A percentile compares a stretch with the other conserved stretches of the same genome.
phyloP scores from a whole-genome alignment of 208 protist genomes.

The Leishmania arabica region DNA sequence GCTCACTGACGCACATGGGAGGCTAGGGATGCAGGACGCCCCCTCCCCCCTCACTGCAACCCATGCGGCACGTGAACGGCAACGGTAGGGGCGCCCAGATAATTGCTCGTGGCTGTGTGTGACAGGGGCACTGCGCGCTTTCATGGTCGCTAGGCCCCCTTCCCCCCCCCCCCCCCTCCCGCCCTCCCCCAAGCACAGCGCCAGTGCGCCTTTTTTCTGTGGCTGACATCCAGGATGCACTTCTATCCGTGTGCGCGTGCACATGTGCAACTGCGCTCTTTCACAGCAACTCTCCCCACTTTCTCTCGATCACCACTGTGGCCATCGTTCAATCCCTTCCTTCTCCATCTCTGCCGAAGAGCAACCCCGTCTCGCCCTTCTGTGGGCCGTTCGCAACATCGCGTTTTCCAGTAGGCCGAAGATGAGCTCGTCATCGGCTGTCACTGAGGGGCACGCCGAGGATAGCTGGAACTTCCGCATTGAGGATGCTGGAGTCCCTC shows the following conservation, averaged over 20 bases:
- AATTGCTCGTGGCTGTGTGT: background rate
- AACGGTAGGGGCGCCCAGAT: background rate
- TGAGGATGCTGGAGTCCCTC: constrained; percentile 39
- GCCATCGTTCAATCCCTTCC: background rate
- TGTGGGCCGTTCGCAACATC: background rate
- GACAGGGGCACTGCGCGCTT: background rate
- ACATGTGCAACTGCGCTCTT: background rate
- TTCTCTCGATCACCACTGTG: background rate
- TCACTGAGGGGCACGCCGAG: background rate
- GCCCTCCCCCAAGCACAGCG: background rate
- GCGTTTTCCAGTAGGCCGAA: background rate
- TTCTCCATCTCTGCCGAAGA: background rate
- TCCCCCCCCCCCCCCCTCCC: background rate
- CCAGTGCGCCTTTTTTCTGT: background rate
- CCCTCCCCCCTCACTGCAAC: background rate
- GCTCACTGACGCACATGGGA: background rate
- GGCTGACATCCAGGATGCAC: background rate
- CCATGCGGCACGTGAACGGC: background rate
- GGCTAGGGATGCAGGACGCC: background rate
- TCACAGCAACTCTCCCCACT: background rate
- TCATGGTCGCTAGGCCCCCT: background rate
- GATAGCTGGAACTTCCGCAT: constrained; percentile 25
- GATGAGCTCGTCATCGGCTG: background rate
- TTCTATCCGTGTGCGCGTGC: background rate
- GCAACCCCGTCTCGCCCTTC: background rate